These are phyloP conservation scores for Erythrophleum ivorense DNA, from an alignment of 331 rosid genomes.

Conservation along the genomic window DNA sequence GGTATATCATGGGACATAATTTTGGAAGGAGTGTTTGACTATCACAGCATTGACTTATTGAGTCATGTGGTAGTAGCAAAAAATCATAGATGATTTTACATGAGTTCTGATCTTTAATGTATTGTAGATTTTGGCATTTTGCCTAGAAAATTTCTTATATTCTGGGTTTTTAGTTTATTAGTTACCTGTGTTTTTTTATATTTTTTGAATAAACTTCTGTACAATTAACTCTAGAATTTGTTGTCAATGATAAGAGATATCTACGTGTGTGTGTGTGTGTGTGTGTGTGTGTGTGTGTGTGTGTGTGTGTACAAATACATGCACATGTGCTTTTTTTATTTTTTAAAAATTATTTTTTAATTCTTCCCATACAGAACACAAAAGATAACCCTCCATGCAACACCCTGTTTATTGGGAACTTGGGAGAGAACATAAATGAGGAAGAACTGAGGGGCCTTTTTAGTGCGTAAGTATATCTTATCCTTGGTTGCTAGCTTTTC, in stretches of 20 bases:
- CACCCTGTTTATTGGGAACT: slow-evolving; percentile 95
- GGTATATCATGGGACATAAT: not conserved
- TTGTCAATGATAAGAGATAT: no score
- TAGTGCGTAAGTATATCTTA: slow-evolving; percentile 67
- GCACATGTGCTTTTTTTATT: not conserved
- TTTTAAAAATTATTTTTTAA: slow-evolving; percentile 1
- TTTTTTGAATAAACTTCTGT: no score
- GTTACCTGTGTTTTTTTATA: no score
- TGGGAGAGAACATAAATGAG: slow-evolving; percentile 96
- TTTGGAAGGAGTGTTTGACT: not conserved
- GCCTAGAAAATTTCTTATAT: not conserved
- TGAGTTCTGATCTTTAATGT: slow-evolving; percentile 2
- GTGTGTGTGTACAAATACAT: no score
- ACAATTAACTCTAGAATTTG: no score
- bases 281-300: no score
- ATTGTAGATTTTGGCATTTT: slow-evolving; percentile 1
- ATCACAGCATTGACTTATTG: no score
- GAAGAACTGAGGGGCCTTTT: slow-evolving; percentile 96
- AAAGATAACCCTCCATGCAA: slow-evolving; percentile 99
- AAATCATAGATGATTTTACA: not conserved
- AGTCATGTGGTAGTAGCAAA: no score
- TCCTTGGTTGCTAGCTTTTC: slow-evolving; percentile 28
- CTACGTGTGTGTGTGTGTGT: no score
- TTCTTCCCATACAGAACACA: slow-evolving; percentile 69
- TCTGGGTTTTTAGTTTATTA: no score